Evolutionary conservation across 345 rosid genomes (phyloP).

Genomic region (Lepidium sativum): DNA sequence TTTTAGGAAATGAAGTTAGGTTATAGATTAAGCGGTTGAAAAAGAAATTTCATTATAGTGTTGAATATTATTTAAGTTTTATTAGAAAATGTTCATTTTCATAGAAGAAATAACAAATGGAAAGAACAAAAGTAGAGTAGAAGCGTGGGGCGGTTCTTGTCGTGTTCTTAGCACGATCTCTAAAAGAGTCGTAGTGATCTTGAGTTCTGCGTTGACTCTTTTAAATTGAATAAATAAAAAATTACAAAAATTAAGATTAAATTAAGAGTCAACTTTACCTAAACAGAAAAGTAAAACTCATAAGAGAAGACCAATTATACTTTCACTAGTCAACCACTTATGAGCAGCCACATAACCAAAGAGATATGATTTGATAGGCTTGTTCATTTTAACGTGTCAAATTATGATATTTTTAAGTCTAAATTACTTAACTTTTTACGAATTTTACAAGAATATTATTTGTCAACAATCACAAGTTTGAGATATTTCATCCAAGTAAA

Average conservation of each 20-base stretch:
- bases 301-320: neutral
- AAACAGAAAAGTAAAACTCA: neutral
- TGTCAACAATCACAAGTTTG: neutral
- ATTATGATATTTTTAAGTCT: neutral
- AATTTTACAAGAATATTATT: neutral
- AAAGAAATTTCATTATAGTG: neutral
- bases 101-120: neutral
- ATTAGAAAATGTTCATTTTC: neutral
- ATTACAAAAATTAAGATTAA: neutral
- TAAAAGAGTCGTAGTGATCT: conserved; percentile 19
- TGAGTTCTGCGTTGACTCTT: conserved; percentile 27
- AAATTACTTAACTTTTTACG: neutral
- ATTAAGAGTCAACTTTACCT: conserved; percentile 20
- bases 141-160: conserved; percentile 36
- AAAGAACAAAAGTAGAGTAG: conserved; percentile 16
- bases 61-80: neutral
- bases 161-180: conserved; percentile 21
- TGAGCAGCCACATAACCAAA: conserved; percentile 7
- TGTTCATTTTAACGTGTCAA: neutral
- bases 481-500: neutral
- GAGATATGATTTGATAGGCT: neutral
- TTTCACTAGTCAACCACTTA: conserved; percentile 9
- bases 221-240: neutral
- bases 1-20: no score
- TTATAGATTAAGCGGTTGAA: no score